Evolutionary conservation across 257 asterid genomes (phyloP).

Genomic region (Petrea volubilis): DNA sequence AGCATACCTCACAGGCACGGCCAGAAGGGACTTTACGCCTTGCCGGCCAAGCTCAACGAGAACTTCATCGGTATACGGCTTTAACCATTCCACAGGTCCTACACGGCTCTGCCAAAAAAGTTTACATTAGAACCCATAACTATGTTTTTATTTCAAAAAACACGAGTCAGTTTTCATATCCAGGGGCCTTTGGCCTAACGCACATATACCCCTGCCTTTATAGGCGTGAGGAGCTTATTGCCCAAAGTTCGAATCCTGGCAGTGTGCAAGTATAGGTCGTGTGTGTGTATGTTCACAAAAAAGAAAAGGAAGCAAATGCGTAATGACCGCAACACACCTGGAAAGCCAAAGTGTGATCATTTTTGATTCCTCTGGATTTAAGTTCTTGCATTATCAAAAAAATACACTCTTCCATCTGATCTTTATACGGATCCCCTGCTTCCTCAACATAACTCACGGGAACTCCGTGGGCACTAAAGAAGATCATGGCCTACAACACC

Average conservation of each 20-base stretch:
- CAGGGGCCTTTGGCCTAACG: no score
- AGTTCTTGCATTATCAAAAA: slow-evolving; percentile 88
- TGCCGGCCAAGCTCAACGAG: slow-evolving; percentile 91
- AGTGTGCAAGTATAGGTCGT: no score
- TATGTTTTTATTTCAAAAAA: not conserved
- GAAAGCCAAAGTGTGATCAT: slow-evolving; percentile 81
- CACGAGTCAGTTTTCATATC: no score
- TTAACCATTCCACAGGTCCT: slow-evolving; percentile 98
- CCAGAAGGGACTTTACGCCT: slow-evolving; percentile 85
- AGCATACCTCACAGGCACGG: slow-evolving; percentile 85
- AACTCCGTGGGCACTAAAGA: slow-evolving; percentile 98
- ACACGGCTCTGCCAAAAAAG: slow-evolving; percentile 70
- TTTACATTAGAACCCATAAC: not conserved
- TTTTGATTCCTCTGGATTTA: slow-evolving; percentile 68
- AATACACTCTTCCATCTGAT: slow-evolving; percentile 96
- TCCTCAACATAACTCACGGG: slow-evolving; percentile 90
- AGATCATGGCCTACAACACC: slow-evolving; percentile 65
- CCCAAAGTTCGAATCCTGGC: no score
- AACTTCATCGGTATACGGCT: slow-evolving; percentile 96
- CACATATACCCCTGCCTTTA: no score
- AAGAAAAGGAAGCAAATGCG: not conserved
- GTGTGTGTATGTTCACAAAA: no score
- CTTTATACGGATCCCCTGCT: slow-evolving; percentile 92
- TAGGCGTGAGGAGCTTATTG: no score
- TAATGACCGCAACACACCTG: slow-evolving; percentile 55